Base-by-base conservation (phyloP, 495 filamentous ascomycete genomes). In the Aspergillus leporis region DNA sequence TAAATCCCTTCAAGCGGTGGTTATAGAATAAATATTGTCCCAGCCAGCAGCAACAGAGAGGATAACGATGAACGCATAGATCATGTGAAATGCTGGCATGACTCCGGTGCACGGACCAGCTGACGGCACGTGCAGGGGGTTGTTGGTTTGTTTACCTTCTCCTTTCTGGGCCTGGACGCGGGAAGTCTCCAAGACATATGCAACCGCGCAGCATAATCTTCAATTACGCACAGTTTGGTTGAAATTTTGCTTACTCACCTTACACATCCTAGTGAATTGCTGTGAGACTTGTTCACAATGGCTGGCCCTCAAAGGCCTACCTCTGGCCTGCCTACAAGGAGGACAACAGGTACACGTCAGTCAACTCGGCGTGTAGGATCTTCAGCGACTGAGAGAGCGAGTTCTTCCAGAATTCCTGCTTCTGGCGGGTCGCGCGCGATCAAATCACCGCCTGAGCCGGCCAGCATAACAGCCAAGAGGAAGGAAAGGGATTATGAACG, bases 401-500 rank as follows among this genome's bases (percentile, higher is more conserved):
- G 77, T 3, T 67, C 79, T 9, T 86, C 87, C 13, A 78, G 77
- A 43, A 71, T 77, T 4, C 76, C 83, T n/a, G 64, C 74, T 3
- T 66, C 78, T 8, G 81, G 83, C 32, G 68, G 74, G 41, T 64
- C 75, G 9, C 74, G 78, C 38, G 52, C 59, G 12, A 55, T 63
- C 43, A 76, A 70, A 55, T 74, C 76, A 13, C 82, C 78, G 5
- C 66, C 66, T n/a, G 69, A 75, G 12, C 76, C 73, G 10, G 60
- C 74, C 3, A 74, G 70, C 53, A 65, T 68, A 58, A 81, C 84
- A 51, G 79, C 73, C 14, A 93, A 94, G 77, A 80, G 91, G 59
- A 94, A 94, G 67, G 87, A 92, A 64, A 82, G 90, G 65, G 91
- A 95, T 41, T 92, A 84, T 67, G 91, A 95, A 53, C 70, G 85